A percentile compares a stretch with the other conserved stretches of the same genome.
phyloP scores from a whole-genome alignment of 495 filamentous ascomycete genomes.

The Penicillium verhagenii region DNA sequence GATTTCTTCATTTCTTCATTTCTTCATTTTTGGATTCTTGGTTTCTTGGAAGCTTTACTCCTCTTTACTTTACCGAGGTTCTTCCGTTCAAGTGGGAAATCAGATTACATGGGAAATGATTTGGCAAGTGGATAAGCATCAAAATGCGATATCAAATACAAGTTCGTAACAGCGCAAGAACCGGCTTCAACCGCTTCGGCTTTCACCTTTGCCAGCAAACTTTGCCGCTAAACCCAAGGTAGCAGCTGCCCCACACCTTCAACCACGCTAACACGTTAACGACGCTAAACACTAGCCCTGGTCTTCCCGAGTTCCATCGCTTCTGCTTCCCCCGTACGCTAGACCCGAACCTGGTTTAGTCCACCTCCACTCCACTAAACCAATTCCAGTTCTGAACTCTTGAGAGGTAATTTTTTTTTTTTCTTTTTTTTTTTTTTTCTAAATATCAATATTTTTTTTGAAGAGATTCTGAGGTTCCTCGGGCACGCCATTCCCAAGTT shows the following conservation, averaged over 20 bases:
- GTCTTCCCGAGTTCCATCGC: conserved; percentile 32
- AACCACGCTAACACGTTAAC: neutral
- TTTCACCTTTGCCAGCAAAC: conserved; percentile 15
- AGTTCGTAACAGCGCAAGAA: no score
- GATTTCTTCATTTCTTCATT: neutral
- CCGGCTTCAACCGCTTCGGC: conserved; percentile 34
- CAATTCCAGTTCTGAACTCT: no score
- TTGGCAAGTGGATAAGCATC: neutral
- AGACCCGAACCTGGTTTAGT: conserved; percentile 31
- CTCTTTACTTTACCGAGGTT: no score
- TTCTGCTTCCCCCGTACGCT: conserved; percentile 40
- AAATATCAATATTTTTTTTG: no score
- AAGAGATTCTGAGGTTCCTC: conserved; percentile 25
- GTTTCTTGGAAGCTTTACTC: no score
- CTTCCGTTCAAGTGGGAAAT: no score
- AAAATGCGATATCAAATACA: neutral
- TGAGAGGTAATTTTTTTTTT: no score
- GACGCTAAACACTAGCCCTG: conserved; percentile 22
- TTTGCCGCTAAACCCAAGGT: conserved; percentile 14
- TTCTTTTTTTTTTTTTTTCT: no score
- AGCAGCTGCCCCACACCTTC: neutral
- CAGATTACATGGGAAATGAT: no score
- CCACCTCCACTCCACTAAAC: conserved; percentile 20
- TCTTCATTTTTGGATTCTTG: no score
- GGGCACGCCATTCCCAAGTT: conserved; percentile 41